Evolutionary conservation across 352 stramenopile species (phyloP).

Genomic region (Globisporangium emineosum): DNA sequence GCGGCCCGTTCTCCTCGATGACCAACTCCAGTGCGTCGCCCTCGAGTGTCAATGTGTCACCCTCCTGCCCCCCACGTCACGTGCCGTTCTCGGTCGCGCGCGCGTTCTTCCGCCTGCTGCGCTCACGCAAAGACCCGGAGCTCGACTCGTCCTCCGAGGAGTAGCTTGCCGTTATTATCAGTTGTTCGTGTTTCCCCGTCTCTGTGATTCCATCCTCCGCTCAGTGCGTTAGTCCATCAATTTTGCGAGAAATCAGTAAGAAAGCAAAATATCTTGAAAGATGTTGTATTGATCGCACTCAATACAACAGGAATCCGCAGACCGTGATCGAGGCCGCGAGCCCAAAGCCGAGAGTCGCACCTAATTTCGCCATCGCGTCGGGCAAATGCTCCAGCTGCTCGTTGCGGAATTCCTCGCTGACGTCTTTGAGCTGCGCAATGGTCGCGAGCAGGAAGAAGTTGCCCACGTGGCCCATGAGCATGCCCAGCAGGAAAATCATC

Average conservation of each 20-base stretch:
- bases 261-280: constrained; percentile 6
- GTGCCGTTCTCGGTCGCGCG: constrained; percentile 64
- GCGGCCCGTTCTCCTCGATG: constrained; percentile 6
- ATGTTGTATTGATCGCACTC: not conserved
- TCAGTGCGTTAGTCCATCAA: not conserved
- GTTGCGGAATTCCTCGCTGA: constrained; percentile 68
- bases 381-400: constrained; percentile 60
- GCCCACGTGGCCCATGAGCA: constrained; percentile 55
- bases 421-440: constrained; percentile 57
- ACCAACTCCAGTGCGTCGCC: constrained; percentile 4
- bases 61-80: constrained; percentile 10
- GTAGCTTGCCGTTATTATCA: constrained; percentile 3
- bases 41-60: not conserved
- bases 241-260: constrained; percentile 1
- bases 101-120: constrained; percentile 65
- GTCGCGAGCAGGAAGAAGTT: constrained; percentile 65
- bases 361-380: constrained; percentile 47
- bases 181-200: not conserved
- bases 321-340: constrained; percentile 53
- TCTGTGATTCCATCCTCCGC: not conserved
- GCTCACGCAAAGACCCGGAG: constrained; percentile 31
- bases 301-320: constrained; percentile 32
- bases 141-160: constrained; percentile 20
- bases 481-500: constrained; percentile 40
- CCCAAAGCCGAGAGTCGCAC: constrained; percentile 35